Conservation (phyloP, 768 basidiomycete species). For the Suillus spraguei region DNA sequence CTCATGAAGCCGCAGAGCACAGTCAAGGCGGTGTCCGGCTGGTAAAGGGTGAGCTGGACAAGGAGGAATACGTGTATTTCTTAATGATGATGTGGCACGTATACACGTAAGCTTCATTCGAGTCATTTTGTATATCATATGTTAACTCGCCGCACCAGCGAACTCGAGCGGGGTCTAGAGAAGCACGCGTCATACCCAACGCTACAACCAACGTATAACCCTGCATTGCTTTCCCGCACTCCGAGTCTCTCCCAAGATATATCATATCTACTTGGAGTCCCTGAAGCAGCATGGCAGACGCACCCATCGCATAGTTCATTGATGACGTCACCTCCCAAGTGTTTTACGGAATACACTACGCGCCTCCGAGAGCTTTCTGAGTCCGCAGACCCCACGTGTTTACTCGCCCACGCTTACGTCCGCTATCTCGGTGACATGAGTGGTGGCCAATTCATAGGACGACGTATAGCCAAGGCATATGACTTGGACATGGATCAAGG, state of each 20-base stretch:
- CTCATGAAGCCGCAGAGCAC: slow-evolving; percentile 60
- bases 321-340: slow-evolving; percentile 45
- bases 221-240: slow-evolving; percentile 64
- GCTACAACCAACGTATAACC: slow-evolving; percentile 72
- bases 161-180: slow-evolving; percentile 59
- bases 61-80: slow-evolving; percentile 68
- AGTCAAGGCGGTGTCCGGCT: slow-evolving; percentile 60
- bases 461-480: slow-evolving; percentile 68
- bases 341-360: slow-evolving; percentile 52
- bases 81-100: slow-evolving; percentile 81
- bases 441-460: slow-evolving; percentile 73
- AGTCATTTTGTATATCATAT: not conserved
- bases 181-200: slow-evolving; percentile 61
- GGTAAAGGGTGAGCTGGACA: slow-evolving; percentile 57
- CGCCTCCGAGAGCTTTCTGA: slow-evolving; percentile 54
- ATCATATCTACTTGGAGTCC: slow-evolving; percentile 53
- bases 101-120: slow-evolving; percentile 59
- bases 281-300: slow-evolving; percentile 53
- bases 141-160: slow-evolving; percentile 33
- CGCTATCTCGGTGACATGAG: slow-evolving; percentile 81
- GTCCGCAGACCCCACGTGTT: slow-evolving; percentile 44
- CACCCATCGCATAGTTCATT: slow-evolving; percentile 57
- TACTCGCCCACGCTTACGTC: slow-evolving; percentile 82
- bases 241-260: slow-evolving; percentile 68
- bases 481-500: slow-evolving; percentile 53